Percentiles rank a stretch among this genome's conserved stretches.
These are phyloP conservation scores for Microsporum audouinii DNA, from an alignment of 2,329 filamentous ascomycete genomes.

Conservation along the genomic window DNA sequence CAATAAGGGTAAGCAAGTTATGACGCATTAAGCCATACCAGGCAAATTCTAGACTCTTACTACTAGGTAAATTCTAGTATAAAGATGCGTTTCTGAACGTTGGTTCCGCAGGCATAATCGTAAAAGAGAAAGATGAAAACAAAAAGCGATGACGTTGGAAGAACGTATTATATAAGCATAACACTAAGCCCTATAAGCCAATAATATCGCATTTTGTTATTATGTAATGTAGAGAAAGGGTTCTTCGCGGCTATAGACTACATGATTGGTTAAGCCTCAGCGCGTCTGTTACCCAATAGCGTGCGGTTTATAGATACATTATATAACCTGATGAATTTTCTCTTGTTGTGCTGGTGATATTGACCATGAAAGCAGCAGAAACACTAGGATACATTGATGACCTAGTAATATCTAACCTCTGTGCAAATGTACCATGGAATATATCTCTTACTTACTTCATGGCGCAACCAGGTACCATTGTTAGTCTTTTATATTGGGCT, in stretches of 20 bases:
- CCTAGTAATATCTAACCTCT: too few relatives aligned
- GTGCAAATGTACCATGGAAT: too few relatives aligned
- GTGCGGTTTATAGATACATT: too few relatives aligned
- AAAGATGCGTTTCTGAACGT: not conserved
- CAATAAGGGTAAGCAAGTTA: not conserved
- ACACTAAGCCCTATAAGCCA: not conserved
- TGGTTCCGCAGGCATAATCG: not conserved
- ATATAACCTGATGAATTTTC: too few relatives aligned
- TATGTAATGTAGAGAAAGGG: not conserved
- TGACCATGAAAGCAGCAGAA: too few relatives aligned
- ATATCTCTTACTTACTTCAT: too few relatives aligned
- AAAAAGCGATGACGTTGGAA: not conserved
- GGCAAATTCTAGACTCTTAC: not conserved
- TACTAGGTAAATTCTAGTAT: not conserved
- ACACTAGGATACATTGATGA: too few relatives aligned
- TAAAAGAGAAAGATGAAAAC: too few relatives aligned
- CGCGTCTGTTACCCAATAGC: not conserved
- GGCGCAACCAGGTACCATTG: too few relatives aligned
- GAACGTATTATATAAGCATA: not conserved
- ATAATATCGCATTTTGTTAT: not conserved
- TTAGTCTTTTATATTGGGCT: too few relatives aligned
- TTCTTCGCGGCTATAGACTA: not conserved
- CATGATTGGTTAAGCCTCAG: not conserved
- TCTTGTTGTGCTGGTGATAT: too few relatives aligned
- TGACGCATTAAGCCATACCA: not conserved